Conservation (phyloP, 2,329 filamentous ascomycete species). For the Ophiocordyceps robertsii region DNA sequence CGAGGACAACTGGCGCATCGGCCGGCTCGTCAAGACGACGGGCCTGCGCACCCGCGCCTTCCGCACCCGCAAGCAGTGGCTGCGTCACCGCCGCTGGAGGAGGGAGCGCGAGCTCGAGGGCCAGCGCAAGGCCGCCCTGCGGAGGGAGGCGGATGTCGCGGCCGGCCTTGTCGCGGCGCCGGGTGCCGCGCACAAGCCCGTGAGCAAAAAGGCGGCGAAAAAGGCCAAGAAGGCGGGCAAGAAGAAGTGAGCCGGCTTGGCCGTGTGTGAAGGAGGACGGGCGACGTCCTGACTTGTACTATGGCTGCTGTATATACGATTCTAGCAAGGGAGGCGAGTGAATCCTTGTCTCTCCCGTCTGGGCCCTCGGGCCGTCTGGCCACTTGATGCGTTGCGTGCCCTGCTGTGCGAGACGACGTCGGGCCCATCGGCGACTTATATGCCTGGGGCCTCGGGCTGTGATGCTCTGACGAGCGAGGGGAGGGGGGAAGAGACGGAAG, state of each 20-base stretch:
- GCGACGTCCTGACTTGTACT: too few relatives aligned
- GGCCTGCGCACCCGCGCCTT: constrained; percentile 35
- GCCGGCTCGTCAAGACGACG: constrained; percentile 38
- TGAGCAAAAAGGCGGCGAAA: constrained; percentile 20
- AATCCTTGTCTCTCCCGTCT: too few relatives aligned
- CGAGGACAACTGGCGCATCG: constrained; percentile 47
- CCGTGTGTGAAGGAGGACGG: not conserved
- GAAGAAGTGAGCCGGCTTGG: not conserved
- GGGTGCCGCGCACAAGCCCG: constrained; percentile 10
- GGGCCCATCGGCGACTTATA: too few relatives aligned
- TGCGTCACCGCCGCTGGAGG: constrained; percentile 29
- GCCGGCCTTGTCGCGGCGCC: constrained; percentile 14
- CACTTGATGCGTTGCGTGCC: too few relatives aligned
- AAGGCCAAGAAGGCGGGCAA: constrained; percentile 14
- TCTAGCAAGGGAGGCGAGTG: too few relatives aligned
- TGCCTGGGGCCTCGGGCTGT: too few relatives aligned
- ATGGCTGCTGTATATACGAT: too few relatives aligned
- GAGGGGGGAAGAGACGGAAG: too few relatives aligned
- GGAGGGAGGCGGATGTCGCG: constrained; percentile 18
- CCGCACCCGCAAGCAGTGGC: constrained; percentile 34
- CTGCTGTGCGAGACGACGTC: too few relatives aligned
- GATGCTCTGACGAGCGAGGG: too few relatives aligned
- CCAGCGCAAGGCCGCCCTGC: constrained; percentile 23
- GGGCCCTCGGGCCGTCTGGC: too few relatives aligned
- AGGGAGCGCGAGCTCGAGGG: constrained; percentile 27